These are phyloP conservation scores for Verticillium dahliae DNA, from an alignment of 2,329 filamentous ascomycete genomes.

Conservation along the genomic window DNA sequence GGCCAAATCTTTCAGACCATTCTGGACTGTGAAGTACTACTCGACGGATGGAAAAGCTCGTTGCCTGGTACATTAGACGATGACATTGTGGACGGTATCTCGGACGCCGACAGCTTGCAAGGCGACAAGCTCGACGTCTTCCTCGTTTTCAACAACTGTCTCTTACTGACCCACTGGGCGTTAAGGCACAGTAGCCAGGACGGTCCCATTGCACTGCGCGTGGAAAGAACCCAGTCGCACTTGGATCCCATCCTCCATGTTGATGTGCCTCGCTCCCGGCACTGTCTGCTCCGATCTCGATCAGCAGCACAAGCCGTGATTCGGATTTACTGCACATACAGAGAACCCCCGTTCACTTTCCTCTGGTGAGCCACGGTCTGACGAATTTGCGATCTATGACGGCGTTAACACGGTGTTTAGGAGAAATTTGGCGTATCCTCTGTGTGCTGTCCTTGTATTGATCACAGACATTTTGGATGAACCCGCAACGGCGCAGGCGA, in stretches of 20 bases:
- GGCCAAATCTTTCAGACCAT: conserved; percentile 5
- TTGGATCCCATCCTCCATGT: neutral
- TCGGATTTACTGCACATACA: conserved; percentile 1
- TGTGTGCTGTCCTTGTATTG: conserved; percentile 7
- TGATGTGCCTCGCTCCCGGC: conserved; percentile 3
- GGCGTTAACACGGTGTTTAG: neutral
- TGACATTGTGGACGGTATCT: neutral
- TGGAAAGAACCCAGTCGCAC: conserved; percentile 1
- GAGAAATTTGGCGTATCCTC: conserved; percentile 8
- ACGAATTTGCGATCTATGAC: neutral
- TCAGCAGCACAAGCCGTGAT: conserved; percentile 7
- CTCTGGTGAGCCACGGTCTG: conserved; percentile 4
- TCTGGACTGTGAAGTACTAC: conserved; percentile 6
- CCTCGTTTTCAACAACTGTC: conserved; percentile 7
- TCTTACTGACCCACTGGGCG: conserved; percentile 8
- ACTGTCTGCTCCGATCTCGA: conserved; percentile 6
- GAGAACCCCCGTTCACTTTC: conserved; percentile 5
- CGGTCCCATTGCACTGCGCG: conserved; percentile 1
- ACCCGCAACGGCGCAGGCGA: conserved; percentile 2
- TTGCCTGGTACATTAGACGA: conserved; percentile 3
- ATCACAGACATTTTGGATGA: conserved; percentile 9
- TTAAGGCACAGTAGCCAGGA: conserved; percentile 2
- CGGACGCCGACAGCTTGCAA: neutral
- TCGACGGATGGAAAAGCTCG: conserved; percentile 7
- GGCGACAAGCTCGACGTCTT: conserved; percentile 7